Base-by-base conservation (phyloP, 2,329 filamentous ascomycete species). In the Fusarium sublunatum region DNA sequence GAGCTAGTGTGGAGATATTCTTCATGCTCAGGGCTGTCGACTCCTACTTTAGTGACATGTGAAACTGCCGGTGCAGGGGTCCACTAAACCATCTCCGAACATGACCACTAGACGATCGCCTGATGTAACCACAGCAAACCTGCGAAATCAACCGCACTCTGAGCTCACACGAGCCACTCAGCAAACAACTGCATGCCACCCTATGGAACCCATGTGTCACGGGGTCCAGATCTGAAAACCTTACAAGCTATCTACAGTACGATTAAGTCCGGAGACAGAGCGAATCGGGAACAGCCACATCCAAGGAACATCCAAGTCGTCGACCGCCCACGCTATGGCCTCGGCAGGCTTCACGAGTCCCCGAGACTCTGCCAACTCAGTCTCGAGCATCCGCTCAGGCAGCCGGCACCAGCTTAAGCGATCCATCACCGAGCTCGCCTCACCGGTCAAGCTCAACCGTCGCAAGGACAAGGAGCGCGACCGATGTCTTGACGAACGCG, bases 381-480 rank as follows among this genome's bases (percentile, higher is more conserved):
- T 67, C 28, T 65, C 70, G 36, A 67, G 64, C 40, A 52, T 61
- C 53, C 70, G 68, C 49, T 61, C 69, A 25, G 68, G 67, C 70
- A 65, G 70, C 73, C 80, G 80, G 56, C 85, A 86, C 66, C 83
- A 84, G 65, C 77, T 86, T 58, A 82, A 79, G 58, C 81, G 83
- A 31, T 88, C 86, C 42, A 79, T 86, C 56, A 82, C 81, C 40
- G 84, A 86, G 63, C 67, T 85, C 47, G 77, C 83, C 24, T 79
- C 81, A 32, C 82, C 83, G 22, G 75, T 78, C 57, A 78, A 75
- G 54, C 74, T 77, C 62, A 65, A 69, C 72, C 78, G 80, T 26
- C 67, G 62, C 35, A 70, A 75, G 38, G 69, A 69, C 47, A 67
- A 69, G 49, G 66, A 70, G 46, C 68, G 68, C 53, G 65, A 70